Percentiles rank a stretch among this genome's conserved stretches.
These are phyloP conservation scores for Stellera chamaejasme DNA, from an alignment of 345 rosid genomes.

Conservation along the genomic window DNA sequence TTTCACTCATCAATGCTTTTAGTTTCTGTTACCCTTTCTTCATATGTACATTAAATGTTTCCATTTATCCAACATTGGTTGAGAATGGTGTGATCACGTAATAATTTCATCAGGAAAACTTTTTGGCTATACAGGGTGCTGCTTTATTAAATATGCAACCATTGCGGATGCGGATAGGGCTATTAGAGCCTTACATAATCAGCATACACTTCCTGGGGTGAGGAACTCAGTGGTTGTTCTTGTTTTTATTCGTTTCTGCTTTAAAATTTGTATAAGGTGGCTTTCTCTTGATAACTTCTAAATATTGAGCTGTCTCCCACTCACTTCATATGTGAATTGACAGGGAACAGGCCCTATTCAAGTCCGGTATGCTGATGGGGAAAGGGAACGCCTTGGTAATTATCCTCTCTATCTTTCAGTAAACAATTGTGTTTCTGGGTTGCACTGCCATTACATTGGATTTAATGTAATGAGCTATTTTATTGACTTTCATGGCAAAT, in stretches of 20 bases:
- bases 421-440: no score
- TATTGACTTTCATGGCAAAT: no score
- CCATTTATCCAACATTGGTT: slow-evolving; percentile 5
- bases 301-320: background rate
- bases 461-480: no score
- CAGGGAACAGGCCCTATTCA: slow-evolving; percentile 95
- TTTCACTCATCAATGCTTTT: no score
- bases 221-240: slow-evolving; percentile 17
- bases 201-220: slow-evolving; percentile 86
- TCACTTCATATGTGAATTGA: slow-evolving; percentile 18
- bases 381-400: slow-evolving; percentile 95
- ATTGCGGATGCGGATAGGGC: slow-evolving; percentile 95
- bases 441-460: no score
- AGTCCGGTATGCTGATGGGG: slow-evolving; percentile 99
- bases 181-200: slow-evolving; percentile 93
- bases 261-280: background rate
- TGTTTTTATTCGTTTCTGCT: background rate
- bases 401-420: background rate
- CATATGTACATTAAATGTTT: no score
- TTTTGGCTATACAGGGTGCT: slow-evolving; percentile 77
- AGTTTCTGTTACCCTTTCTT: no score
- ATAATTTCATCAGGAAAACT: slow-evolving; percentile 33
- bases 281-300: slow-evolving; percentile 8
- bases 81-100: slow-evolving; percentile 17
- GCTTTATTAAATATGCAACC: slow-evolving; percentile 94